Percentiles rank a stretch among this genome's conserved stretches.
Conservation (phyloP, 345 rosid genomes). For the Euphorbia tirucalli region DNA sequence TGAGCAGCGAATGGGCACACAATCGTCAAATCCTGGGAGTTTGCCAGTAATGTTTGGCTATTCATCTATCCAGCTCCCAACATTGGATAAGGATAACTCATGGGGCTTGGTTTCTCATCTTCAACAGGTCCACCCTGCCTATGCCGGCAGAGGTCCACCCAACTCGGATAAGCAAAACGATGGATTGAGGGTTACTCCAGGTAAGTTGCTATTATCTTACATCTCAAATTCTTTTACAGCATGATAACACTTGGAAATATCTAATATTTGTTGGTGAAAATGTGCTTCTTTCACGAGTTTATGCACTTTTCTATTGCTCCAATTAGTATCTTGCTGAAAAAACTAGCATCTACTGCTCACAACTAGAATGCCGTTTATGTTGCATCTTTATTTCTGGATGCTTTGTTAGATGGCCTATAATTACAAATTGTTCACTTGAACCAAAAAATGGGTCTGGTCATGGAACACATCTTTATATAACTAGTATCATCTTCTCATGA, state of each 20-base stretch:
- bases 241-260: conserved; percentile 3
- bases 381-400: neutral
- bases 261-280: neutral
- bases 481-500: neutral
- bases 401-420: neutral
- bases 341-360: neutral
- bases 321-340: neutral
- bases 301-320: neutral
- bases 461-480: neutral
- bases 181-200: conserved; percentile 40
- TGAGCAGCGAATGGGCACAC: conserved; percentile 38
- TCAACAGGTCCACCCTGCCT: conserved; percentile 55
- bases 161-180: conserved; percentile 48
- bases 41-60: conserved; percentile 74
- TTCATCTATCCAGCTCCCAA: conserved; percentile 78
- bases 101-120: conserved; percentile 59
- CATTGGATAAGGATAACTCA: conserved; percentile 71
- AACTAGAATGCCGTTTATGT: neutral
- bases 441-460: neutral
- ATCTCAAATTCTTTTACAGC: neutral
- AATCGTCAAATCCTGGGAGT: conserved; percentile 50
- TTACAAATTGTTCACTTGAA: neutral
- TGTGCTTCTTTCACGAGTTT: neutral
- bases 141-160: conserved; percentile 47
- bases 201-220: conserved; percentile 21